phyloP scores from a whole-genome alignment of 139 green algal genomes.

The Eudorina sp. region DNA sequence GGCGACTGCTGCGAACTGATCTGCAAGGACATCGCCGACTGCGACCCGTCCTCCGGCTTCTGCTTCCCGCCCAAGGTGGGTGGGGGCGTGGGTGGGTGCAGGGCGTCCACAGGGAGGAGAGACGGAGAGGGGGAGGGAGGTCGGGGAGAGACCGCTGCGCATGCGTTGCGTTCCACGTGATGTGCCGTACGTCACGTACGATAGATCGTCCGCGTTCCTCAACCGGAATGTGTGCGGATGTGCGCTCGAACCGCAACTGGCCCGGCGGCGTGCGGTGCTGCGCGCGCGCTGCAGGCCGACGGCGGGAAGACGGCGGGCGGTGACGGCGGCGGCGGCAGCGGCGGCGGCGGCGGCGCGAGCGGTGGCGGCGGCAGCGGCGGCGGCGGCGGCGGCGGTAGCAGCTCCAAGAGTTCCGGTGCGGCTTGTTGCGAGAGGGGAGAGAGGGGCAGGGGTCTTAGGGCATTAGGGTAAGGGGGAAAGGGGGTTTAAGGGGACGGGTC shows the following conservation, averaged over 20 bases:
- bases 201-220: background rate
- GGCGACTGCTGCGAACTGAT: conserved; percentile 43
- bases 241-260: background rate
- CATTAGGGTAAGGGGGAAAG: no score
- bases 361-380: no score
- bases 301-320: background rate
- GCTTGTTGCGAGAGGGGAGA: no score
- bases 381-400: no score
- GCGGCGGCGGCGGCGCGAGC: no score
- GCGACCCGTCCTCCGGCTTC: conserved; percentile 63
- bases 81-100: background rate
- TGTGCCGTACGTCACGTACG: background rate
- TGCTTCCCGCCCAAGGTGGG: conserved; percentile 36
- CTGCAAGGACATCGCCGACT: conserved; percentile 62
- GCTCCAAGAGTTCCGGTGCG: background rate
- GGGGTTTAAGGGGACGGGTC: no score
- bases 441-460: no score
- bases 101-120: no score
- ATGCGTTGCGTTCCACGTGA: background rate
- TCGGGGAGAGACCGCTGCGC: background rate
- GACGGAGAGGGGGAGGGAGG: no score
- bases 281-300: background rate
- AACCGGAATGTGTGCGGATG: no score
- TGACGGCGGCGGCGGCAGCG: no score
- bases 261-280: background rate